phyloP scores from a whole-genome alignment of 495 filamentous ascomycete genomes.

The Lasiosphaeriaceae sp. region DNA sequence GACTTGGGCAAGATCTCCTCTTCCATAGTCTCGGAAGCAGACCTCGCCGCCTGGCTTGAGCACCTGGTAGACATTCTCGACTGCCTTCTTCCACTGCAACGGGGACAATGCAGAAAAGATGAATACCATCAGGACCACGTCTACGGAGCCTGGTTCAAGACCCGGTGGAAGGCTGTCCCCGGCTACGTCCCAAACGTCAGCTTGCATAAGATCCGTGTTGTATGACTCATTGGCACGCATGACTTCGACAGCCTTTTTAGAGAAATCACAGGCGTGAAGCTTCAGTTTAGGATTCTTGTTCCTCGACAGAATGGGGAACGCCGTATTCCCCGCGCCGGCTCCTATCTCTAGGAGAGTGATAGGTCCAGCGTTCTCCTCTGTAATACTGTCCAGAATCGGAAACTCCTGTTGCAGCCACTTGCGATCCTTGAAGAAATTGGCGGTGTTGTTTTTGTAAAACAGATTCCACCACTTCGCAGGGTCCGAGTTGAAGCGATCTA shows the following conservation, averaged over 20 bases:
- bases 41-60: slow-evolving; percentile 87
- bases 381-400: slow-evolving; percentile 70
- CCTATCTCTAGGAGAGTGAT: slow-evolving; percentile 80
- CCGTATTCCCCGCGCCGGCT: slow-evolving; percentile 93
- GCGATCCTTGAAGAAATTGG: slow-evolving; percentile 97
- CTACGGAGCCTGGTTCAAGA: slow-evolving; percentile 69
- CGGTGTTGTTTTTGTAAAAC: slow-evolving; percentile 92
- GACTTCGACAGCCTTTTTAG: slow-evolving; percentile 81
- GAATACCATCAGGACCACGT: slow-evolving; percentile 91
- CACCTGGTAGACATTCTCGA: slow-evolving; percentile 74
- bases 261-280: slow-evolving; percentile 92
- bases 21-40: slow-evolving; percentile 91
- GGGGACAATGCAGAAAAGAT: slow-evolving; percentile 92
- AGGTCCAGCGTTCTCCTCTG: slow-evolving; percentile 55
- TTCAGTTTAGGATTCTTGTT: slow-evolving; percentile 77
- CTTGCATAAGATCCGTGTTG: slow-evolving; percentile 62
- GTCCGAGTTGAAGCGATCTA: slow-evolving; percentile 75
- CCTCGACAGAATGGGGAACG: slow-evolving; percentile 77
- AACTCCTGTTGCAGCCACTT: slow-evolving; percentile 98
- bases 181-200: slow-evolving; percentile 90
- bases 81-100: slow-evolving; percentile 74
- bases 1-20: slow-evolving; percentile 93
- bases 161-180: slow-evolving; percentile 67
- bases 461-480: slow-evolving; percentile 95
- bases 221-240: slow-evolving; percentile 68